A percentile compares a stretch with the other conserved stretches of the same genome.
phyloP scores from a whole-genome alignment of 2,329 filamentous ascomycete genomes.

The Colletotrichum viniferum region DNA sequence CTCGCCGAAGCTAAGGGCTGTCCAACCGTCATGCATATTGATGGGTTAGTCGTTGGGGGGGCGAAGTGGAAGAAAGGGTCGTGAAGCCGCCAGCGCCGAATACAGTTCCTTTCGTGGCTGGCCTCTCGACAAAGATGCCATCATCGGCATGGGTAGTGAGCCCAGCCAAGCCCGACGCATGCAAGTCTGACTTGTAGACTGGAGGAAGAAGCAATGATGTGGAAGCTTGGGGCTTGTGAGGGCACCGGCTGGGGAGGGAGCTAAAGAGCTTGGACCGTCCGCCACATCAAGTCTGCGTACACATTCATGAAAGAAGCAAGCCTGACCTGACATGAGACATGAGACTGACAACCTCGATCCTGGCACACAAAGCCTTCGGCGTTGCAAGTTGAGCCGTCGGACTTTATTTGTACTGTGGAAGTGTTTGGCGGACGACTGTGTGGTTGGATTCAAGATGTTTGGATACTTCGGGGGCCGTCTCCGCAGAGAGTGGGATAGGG shows the following conservation, averaged over 20 bases:
- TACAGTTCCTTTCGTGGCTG: not conserved
- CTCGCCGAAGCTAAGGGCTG: not conserved
- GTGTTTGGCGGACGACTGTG: not conserved
- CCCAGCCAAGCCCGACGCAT: not conserved
- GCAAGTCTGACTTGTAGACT: not conserved
- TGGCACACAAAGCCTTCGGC: not conserved
- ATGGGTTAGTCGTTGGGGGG: not conserved
- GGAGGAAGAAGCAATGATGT: not conserved
- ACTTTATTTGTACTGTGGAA: not conserved
- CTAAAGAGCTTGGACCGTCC: slow-evolving; percentile 10
- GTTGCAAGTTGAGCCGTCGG: not conserved
- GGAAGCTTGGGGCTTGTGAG: slow-evolving; percentile 6
- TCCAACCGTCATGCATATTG: not conserved
- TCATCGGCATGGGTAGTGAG: not conserved
- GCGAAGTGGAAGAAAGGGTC: not conserved
- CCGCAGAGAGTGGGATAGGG: not conserved
- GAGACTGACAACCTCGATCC: not conserved
- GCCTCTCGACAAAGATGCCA: not conserved
- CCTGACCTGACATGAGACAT: not conserved
- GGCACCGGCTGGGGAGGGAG: not conserved
- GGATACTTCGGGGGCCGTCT: not conserved
- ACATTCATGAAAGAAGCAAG: not conserved
- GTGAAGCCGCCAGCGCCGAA: not conserved
- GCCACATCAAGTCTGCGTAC: not conserved
- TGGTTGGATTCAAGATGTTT: not conserved